Evolutionary conservation across 306 rosid genomes (phyloP), one percentile per base, ranked within the genome.

Genomic region (Erythrophleum fordii): DNA sequence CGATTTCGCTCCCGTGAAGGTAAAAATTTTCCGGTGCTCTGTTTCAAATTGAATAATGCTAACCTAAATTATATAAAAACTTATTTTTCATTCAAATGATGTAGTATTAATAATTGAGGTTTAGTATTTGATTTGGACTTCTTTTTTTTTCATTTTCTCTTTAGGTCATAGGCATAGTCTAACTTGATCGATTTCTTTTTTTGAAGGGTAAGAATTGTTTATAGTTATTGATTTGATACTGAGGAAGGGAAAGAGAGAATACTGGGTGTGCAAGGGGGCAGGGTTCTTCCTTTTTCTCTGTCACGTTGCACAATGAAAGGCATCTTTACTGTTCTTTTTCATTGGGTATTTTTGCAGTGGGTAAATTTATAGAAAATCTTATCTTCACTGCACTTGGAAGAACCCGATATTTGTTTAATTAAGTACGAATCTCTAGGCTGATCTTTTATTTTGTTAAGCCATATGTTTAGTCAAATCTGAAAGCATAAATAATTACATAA

Each of bases 1-100:
- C 25, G 81, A 82, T 41, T 44, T 31, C 56, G 23, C 35, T 78
- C 46, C 80, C 2, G 0, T 28, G 65, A 70, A 88, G 94, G 96
- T 90, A 76, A 67, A 18, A 14, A 11, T 17, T 45, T 6, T 1
- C 18, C 6, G 14, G 25, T 16, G 29, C 77, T 71, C 29, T 66
- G 44, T 42, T 75, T 58, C 22, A 26, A 59, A 59, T 26, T 28
- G 35, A 25, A 25, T 59, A 5, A 6, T 59, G 35, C 31, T 25
- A 58, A 22, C 31, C 31, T 58, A 12, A 58, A 58, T 58, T 29
- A 6, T 10, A n/a, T n/a, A 52, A 52, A n/a, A n/a, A 8, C 60
- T 8, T 53, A 53, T 20, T n/a, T 53, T n/a, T 53, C 28, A 20
- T 8, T 53, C 60, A 20, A 53, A 53, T 53, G 60, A 53, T 39